phyloP scores from a whole-genome alignment of 495 filamentous ascomycete genomes.

The Paragyromitra xinjiangensis region DNA sequence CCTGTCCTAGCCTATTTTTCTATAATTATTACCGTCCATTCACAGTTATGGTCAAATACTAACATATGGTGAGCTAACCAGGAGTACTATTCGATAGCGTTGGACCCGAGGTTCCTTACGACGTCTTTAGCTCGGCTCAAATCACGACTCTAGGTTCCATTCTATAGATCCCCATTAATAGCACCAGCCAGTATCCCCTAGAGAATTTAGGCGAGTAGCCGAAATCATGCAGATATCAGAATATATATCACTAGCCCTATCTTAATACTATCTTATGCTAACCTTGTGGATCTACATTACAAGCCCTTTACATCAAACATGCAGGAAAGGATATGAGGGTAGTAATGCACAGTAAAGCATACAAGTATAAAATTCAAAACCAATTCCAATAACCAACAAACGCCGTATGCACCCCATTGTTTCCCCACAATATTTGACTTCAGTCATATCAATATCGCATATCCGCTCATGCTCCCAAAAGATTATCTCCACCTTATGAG shows the following conservation, averaged over 20 bases:
- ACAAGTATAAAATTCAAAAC: slow-evolving; percentile 13
- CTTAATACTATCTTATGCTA: not conserved
- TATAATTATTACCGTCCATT: no score
- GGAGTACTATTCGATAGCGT: no score
- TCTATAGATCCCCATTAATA: not conserved
- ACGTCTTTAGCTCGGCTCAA: not conserved
- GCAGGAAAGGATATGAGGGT: not conserved
- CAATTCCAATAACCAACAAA: slow-evolving; percentile 15
- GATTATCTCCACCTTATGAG: not conserved
- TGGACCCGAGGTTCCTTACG: not conserved
- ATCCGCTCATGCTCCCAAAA: not conserved
- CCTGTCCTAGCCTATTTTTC: no score
- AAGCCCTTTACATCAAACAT: not conserved
- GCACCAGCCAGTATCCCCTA: not conserved
- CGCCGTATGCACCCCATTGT: slow-evolving; percentile 21
- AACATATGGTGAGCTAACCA: no score
- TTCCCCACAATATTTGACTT: slow-evolving; percentile 2
- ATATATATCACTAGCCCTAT: not conserved
- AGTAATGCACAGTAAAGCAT: slow-evolving; percentile 8
- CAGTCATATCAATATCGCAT: not conserved
- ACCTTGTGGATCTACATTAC: not conserved
- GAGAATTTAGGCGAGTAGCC: not conserved
- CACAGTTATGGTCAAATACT: no score
- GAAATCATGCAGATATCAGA: not conserved
- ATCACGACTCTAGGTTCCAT: not conserved